These are phyloP conservation scores for Beauveria bassiana DNA, from an alignment of 2,329 filamentous ascomycete genomes.

Conservation along the genomic window DNA sequence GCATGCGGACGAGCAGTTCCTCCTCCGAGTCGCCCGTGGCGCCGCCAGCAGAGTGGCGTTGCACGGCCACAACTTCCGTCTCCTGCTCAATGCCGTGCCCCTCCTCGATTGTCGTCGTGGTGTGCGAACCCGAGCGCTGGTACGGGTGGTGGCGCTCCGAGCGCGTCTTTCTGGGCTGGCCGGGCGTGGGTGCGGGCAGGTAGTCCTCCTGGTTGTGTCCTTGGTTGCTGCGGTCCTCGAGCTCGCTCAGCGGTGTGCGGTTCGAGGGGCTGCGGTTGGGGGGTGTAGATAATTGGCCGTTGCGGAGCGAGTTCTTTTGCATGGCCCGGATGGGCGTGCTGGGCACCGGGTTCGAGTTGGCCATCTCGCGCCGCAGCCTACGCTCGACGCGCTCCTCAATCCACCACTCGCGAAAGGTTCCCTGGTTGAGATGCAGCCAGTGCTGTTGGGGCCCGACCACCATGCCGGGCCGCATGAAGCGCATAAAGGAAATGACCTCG, in stretches of 20 bases:
- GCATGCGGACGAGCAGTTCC: slow-evolving; percentile 71
- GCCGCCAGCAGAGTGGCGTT: slow-evolving; percentile 51
- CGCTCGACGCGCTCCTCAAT: slow-evolving; percentile 77
- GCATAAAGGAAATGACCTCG: slow-evolving; percentile 95
- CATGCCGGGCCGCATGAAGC: slow-evolving; percentile 98
- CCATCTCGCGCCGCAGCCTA: slow-evolving; percentile 53
- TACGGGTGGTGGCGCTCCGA: slow-evolving; percentile 71
- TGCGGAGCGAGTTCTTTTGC: slow-evolving; percentile 52
- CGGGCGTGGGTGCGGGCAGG: slow-evolving; percentile 87
- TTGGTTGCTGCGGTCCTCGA: slow-evolving; percentile 69
- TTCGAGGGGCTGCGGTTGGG: slow-evolving; percentile 69
- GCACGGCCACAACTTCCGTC: slow-evolving; percentile 52
- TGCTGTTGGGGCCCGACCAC: slow-evolving; percentile 98
- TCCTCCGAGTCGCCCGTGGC: slow-evolving; percentile 65
- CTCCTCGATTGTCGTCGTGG: slow-evolving; percentile 34
- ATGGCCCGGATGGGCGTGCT: slow-evolving; percentile 55
- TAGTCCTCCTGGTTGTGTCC: slow-evolving; percentile 76
- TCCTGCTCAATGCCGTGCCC: slow-evolving; percentile 48
- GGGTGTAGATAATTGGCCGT: slow-evolving; percentile 70
- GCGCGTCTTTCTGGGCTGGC: slow-evolving; percentile 84
- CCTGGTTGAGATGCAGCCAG: slow-evolving; percentile 96
- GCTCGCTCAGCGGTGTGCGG: slow-evolving; percentile 85
- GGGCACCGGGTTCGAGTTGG: slow-evolving; percentile 39
- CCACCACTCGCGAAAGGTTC: slow-evolving; percentile 98
- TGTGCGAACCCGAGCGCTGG: slow-evolving; percentile 45